Conservation (phyloP, 1,139 yeast genomes). For the Scheffersomyces parashehatae region DNA sequence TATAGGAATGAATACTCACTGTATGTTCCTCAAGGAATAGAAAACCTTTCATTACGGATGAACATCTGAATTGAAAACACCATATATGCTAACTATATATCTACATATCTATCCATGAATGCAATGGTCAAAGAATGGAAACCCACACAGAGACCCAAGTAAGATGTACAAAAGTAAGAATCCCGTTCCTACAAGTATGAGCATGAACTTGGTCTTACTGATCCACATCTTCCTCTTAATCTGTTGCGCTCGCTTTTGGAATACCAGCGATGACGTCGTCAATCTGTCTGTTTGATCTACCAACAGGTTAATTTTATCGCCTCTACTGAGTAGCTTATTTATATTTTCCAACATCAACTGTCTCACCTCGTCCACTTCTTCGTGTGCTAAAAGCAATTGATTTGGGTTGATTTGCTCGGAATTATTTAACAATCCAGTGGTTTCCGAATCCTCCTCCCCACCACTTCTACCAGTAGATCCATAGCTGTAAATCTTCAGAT, state of each 20-base stretch:
- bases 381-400: slow-evolving; percentile 43
- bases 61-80: background rate
- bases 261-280: slow-evolving; percentile 67
- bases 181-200: slow-evolving; percentile 23
- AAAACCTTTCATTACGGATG: too few species aligned
- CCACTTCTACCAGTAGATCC: slow-evolving; percentile 21
- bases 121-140: slow-evolving; percentile 41
- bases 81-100: slow-evolving; percentile 1
- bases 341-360: slow-evolving; percentile 70
- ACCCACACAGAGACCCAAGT: slow-evolving; percentile 53
- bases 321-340: slow-evolving; percentile 70
- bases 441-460: slow-evolving; percentile 16
- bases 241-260: slow-evolving; percentile 68
- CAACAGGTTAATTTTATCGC: slow-evolving; percentile 71
- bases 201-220: slow-evolving; percentile 48
- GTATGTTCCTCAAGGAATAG: too few species aligned
- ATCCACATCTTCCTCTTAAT: slow-evolving; percentile 72
- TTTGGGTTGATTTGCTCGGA: slow-evolving; percentile 34
- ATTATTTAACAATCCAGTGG: slow-evolving; percentile 10
- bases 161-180: slow-evolving; percentile 38
- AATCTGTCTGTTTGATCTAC: slow-evolving; percentile 82
- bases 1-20: too few species aligned
- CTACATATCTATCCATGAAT: slow-evolving; percentile 7
- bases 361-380: slow-evolving; percentile 55
- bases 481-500: slow-evolving; percentile 33